Base-by-base conservation (phyloP, 805 yeast species). In the Candida cerambycidarum region DNA sequence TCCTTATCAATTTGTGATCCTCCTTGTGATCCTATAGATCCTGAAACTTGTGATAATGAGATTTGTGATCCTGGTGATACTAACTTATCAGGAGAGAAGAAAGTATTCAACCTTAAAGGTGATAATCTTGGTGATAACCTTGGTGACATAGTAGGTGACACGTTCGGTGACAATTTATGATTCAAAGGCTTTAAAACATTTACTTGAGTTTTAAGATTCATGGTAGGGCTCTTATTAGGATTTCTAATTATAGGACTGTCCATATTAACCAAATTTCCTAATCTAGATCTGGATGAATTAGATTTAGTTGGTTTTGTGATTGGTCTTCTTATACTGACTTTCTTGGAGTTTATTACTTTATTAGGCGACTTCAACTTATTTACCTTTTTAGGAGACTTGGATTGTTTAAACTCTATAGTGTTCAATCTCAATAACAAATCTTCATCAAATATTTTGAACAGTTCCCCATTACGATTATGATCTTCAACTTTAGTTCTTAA, bases 401-500 rank as follows among this genome's bases (percentile, higher is more conserved):
- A 14, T 18, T 55, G 56, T 16, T 54, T 55, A 29, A 53, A 30
- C 41, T 71, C 74, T 7, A 71, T 64, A 18, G 56, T 51, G 17
- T 61, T 39, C 12, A 75, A 37, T 29, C 54, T 65, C 16, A 71
- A 70, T 32, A 67, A 56, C 32, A 80, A 74, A 28, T 75, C 73
- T 46, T 69, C 71, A 1, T 83, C 85, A 38, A 73, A 61, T 14
- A 82, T 69, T 37, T 50, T 45, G 19, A 68, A 45, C 2, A 66
- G 56, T 17, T 48, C 51, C 9, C 48, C 40, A 1, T 57, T 62
- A 5, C 51, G 34, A 48, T 83, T 81, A 67, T 78, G 85, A 10
- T 64, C 65, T 3, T 52, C 45, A 4, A 87, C 53, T 38, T 75
- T 75, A 1, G 47, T 32, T 46, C 74, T 76, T 37, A 92, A 61